phyloP scores from a whole-genome alignment of 805 yeast species.

The Cyberlindnera americana region DNA sequence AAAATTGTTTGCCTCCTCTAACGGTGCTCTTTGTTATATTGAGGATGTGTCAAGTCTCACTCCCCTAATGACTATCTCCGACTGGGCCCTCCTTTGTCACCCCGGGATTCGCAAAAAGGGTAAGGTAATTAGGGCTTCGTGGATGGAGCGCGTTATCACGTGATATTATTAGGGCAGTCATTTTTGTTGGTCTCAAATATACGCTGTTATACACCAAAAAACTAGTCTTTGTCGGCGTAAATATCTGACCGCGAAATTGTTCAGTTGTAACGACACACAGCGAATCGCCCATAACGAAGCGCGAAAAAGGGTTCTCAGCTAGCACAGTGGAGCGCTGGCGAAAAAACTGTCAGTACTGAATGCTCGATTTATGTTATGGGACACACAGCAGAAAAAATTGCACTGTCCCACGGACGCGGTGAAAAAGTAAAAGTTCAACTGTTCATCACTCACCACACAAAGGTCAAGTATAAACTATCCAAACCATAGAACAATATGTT shows the following conservation, averaged over 20 bases:
- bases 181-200: background rate
- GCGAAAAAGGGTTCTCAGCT: too few relatives aligned
- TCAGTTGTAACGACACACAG: too few relatives aligned
- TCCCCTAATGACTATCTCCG: background rate
- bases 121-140: background rate
- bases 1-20: too few relatives aligned
- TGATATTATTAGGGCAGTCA: background rate
- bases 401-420: conserved; percentile 17
- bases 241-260: too few relatives aligned
- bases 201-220: background rate
- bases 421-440: conserved; percentile 24
- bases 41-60: too few relatives aligned
- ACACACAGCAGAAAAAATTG: conserved; percentile 17
- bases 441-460: conserved; percentile 10
- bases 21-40: too few relatives aligned
- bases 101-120: background rate
- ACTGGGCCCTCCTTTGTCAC: background rate
- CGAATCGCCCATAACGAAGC: too few relatives aligned
- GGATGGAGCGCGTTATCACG: background rate
- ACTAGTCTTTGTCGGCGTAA: too few relatives aligned
- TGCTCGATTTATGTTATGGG: conserved; percentile 16
- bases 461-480: conserved; percentile 6
- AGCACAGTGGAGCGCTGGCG: too few relatives aligned
- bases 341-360: too few relatives aligned
- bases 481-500: conserved; percentile 55